phyloP scores from a whole-genome alignment of 208 protist genomes.

The Blastocrithidia nonstop region DNA sequence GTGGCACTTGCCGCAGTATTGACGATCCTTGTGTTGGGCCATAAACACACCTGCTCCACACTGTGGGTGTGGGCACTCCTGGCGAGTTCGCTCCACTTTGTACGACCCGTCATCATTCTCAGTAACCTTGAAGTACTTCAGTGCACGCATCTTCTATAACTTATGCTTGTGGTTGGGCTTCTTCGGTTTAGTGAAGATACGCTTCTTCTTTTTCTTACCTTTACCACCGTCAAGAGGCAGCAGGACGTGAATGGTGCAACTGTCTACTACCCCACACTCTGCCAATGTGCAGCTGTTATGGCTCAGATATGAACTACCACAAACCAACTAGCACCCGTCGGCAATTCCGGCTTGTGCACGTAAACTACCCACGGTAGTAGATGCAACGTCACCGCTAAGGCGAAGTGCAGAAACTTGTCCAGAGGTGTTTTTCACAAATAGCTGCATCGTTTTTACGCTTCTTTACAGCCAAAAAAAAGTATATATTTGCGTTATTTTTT shows the following conservation, averaged over 20 bases:
- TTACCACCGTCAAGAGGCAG: constrained; percentile 84
- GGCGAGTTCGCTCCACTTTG: constrained; percentile 91
- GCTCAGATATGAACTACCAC: too few species aligned
- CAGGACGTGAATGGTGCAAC: constrained; percentile 82
- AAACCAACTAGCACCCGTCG: too few species aligned
- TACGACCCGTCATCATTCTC: constrained; percentile 92
- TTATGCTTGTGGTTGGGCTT: constrained; percentile 97
- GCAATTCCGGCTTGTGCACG: too few species aligned
- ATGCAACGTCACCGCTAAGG: too few species aligned
- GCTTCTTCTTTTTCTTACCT: constrained; percentile 99
- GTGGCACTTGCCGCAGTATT: constrained; percentile 99
- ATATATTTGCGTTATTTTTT: too few species aligned
- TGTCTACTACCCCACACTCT: background rate
- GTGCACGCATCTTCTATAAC: constrained; percentile 97
- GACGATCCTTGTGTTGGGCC: constrained; percentile 96
- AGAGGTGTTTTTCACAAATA: too few species aligned
- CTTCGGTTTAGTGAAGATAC: constrained; percentile 99
- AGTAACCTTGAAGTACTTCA: constrained; percentile 99
- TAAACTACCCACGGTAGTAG: too few species aligned
- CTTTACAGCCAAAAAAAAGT: too few species aligned
- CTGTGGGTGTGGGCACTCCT: constrained; percentile 89
- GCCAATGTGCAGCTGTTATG: too few species aligned
- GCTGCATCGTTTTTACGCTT: too few species aligned
- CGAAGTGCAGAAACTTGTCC: too few species aligned
- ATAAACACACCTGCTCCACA: constrained; percentile 99